Evolutionary conservation across 1,139 yeast species (phyloP).

Genomic region (Yamadazyma dendronema): DNA sequence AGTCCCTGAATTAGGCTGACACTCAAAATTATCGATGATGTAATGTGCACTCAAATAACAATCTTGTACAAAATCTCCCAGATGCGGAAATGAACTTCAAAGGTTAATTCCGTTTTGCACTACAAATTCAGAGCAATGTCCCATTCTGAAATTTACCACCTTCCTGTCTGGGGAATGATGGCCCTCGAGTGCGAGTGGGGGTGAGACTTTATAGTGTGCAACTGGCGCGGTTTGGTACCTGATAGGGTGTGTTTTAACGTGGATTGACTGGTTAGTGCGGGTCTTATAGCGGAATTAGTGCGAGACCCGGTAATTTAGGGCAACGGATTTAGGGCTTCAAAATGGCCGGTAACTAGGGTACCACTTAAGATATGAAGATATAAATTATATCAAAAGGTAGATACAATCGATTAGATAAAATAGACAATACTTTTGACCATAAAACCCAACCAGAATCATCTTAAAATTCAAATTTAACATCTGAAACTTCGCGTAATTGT

Average conservation of each 20-base stretch:
- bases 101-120: neutral
- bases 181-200: neutral
- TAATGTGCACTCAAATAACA: conserved; percentile 1
- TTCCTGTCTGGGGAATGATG: neutral
- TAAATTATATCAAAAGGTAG: neutral
- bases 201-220: neutral
- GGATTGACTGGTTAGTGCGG: neutral
- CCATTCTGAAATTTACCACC: conserved; percentile 1
- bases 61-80: neutral
- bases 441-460: too few species aligned
- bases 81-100: neutral
- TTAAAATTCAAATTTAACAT: neutral
- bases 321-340: neutral
- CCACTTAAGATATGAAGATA: neutral
- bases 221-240: neutral
- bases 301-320: neutral
- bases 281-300: neutral
- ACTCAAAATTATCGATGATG: neutral
- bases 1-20: neutral
- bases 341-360: too few species aligned
- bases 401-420: too few species aligned
- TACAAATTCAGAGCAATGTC: neutral
- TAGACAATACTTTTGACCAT: too few species aligned
- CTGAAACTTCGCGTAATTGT: neutral
- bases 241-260: neutral